These are phyloP conservation scores for Mycosphaerella sp. DNA, from an alignment of 2,329 filamentous ascomycete species.

Conservation along the genomic window DNA sequence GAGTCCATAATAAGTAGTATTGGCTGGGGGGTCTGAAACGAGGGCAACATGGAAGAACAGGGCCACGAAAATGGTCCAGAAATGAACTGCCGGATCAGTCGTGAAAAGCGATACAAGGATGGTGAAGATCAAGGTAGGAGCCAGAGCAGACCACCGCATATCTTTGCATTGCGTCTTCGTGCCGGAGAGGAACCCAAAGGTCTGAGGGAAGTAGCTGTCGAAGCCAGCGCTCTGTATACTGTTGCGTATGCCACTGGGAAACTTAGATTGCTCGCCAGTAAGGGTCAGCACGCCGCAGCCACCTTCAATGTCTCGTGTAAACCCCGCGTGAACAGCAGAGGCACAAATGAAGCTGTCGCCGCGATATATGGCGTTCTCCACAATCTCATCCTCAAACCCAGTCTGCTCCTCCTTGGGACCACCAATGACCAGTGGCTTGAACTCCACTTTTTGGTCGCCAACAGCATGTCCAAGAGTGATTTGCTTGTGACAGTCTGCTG, in stretches of 20 bases:
- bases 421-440: conserved; percentile 50
- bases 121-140: conserved; percentile 73
- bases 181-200: conserved; percentile 66
- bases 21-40: conserved; percentile 75
- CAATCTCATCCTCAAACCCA: conserved; percentile 33
- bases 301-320: conserved; percentile 63
- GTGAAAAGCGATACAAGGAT: conserved; percentile 74
- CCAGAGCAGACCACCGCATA: conserved; percentile 75
- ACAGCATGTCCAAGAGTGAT: conserved; percentile 69
- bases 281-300: conserved; percentile 77
- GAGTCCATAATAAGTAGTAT: conserved; percentile 58
- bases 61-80: conserved; percentile 72
- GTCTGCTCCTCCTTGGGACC: conserved; percentile 39
- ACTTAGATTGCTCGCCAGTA: conserved; percentile 61
- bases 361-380: conserved; percentile 61
- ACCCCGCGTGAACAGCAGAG: conserved; percentile 74
- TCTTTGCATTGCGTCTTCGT: conserved; percentile 64
- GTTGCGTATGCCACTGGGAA: conserved; percentile 57
- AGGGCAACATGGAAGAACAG: conserved; percentile 87
- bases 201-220: conserved; percentile 80
- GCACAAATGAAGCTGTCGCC: conserved; percentile 85
- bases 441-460: conserved; percentile 57
- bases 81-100: conserved; percentile 70
- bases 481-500: conserved; percentile 61
- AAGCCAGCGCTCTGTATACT: conserved; percentile 74